phyloP scores from a whole-genome alignment of 768 basidiomycete species.

The Daedaleopsis nitida region DNA sequence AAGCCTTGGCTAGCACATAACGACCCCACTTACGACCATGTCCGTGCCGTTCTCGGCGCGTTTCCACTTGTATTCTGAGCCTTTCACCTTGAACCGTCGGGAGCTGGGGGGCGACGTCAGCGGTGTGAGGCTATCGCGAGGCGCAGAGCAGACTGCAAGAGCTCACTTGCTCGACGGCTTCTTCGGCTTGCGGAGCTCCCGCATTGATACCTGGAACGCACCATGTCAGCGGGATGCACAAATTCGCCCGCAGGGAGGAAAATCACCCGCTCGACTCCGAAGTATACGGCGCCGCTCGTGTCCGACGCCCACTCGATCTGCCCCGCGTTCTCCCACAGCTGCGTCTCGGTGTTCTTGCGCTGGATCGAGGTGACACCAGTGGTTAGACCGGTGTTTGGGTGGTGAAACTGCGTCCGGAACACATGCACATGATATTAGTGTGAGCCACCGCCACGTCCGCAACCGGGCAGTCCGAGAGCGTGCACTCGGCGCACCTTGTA shows the following conservation, averaged over 20 bases:
- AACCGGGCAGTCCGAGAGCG: too few species aligned
- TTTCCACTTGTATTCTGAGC: conserved; percentile 61
- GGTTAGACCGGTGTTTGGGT: conserved; percentile 42
- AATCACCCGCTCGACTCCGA: conserved; percentile 49
- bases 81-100: conserved; percentile 52
- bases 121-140: neutral
- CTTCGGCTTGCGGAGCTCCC: conserved; percentile 52
- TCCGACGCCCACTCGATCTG: conserved; percentile 54
- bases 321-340: conserved; percentile 53
- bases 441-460: too few species aligned
- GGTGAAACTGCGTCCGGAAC: conserved; percentile 18
- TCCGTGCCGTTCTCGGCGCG: conserved; percentile 43
- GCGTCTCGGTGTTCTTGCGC: conserved; percentile 47
- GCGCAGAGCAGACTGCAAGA: neutral
- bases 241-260: neutral
- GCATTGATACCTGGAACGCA: conserved; percentile 38
- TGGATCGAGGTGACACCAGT: conserved; percentile 48
- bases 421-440: neutral
- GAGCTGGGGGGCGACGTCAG: conserved; percentile 37
- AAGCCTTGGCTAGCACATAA: neutral
- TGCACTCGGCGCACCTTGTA: conserved; percentile 40
- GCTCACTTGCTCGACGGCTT: conserved; percentile 52
- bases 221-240: neutral
- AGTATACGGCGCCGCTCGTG: conserved; percentile 46
- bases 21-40: conserved; percentile 42